Percentiles rank a stretch among this genome's conserved stretches.
These are phyloP conservation scores for Heliamphora pulchella DNA, from an alignment of 179 eudicot species.

Conservation along the genomic window DNA sequence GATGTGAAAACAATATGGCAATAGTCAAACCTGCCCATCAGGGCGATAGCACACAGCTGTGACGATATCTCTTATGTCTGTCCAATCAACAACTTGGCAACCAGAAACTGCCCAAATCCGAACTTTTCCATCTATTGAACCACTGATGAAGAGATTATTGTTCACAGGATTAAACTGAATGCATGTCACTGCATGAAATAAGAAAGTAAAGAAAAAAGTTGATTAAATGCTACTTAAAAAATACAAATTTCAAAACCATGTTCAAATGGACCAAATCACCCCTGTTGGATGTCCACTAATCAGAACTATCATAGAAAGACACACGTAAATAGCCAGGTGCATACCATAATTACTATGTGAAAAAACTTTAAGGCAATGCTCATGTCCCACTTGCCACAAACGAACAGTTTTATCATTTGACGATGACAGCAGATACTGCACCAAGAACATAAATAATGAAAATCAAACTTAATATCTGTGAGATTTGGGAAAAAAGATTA, in stretches of 20 bases:
- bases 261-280: neutral
- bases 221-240: neutral
- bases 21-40: slow-evolving; percentile 57
- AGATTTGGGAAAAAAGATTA: neutral
- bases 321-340: slow-evolving; percentile 3
- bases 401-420: slow-evolving; percentile 84
- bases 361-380: slow-evolving; percentile 60
- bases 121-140: slow-evolving; percentile 94
- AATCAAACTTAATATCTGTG: neutral
- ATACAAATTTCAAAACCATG: neutral
- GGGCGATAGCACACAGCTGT: slow-evolving; percentile 83
- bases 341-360: slow-evolving; percentile 69
- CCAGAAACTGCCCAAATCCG: slow-evolving; percentile 65
- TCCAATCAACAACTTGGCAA: slow-evolving; percentile 78
- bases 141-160: slow-evolving; percentile 75
- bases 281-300: neutral
- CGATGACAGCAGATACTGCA: slow-evolving; percentile 78
- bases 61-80: slow-evolving; percentile 64
- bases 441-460: slow-evolving; percentile 9
- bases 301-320: neutral
- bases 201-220: neutral
- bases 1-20: neutral
- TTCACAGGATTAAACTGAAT: slow-evolving; percentile 75
- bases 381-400: slow-evolving; percentile 69
- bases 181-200: slow-evolving; percentile 67